phyloP scores from a whole-genome alignment of 495 filamentous ascomycete species.

The Trichoderma virens region DNA sequence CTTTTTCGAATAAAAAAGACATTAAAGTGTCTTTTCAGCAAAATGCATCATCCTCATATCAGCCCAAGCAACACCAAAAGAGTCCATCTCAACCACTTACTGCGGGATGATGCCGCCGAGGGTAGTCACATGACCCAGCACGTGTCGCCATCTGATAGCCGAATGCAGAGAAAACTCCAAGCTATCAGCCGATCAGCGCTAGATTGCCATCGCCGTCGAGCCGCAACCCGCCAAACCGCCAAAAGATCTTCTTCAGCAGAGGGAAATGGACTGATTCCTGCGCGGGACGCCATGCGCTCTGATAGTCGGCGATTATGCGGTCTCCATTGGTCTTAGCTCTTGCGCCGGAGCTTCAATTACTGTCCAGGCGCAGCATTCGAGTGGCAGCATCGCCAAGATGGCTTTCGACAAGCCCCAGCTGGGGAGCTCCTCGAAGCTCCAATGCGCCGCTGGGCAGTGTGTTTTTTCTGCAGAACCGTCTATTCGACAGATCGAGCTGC shows the following conservation, averaged over 20 bases:
- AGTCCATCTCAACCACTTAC: neutral
- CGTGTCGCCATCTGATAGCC: neutral
- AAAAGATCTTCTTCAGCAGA: neutral
- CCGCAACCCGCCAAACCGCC: too few species aligned
- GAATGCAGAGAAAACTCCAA: neutral
- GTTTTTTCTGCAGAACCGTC: constrained; percentile 3
- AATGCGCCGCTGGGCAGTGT: neutral
- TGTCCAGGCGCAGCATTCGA: neutral
- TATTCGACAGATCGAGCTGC: constrained; percentile 1
- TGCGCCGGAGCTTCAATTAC: constrained; percentile 8
- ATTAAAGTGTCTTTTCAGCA: too few species aligned
- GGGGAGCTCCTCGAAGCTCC: neutral
- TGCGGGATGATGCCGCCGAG: neutral
- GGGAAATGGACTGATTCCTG: neutral
- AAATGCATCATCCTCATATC: too few species aligned
- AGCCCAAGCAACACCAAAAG: too few species aligned
- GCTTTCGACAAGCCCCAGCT: neutral
- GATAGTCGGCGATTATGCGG: constrained; percentile 10
- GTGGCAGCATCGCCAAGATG: neutral
- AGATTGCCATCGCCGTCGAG: neutral
- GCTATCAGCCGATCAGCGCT: neutral
- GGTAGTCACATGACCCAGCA: neutral
- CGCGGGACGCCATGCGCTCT: constrained; percentile 6
- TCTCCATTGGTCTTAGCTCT: constrained; percentile 3
- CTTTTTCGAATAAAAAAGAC: too few species aligned